Evolutionary conservation across 768 basidiomycete species (phyloP).

Genomic region (Suillus spraguei): DNA sequence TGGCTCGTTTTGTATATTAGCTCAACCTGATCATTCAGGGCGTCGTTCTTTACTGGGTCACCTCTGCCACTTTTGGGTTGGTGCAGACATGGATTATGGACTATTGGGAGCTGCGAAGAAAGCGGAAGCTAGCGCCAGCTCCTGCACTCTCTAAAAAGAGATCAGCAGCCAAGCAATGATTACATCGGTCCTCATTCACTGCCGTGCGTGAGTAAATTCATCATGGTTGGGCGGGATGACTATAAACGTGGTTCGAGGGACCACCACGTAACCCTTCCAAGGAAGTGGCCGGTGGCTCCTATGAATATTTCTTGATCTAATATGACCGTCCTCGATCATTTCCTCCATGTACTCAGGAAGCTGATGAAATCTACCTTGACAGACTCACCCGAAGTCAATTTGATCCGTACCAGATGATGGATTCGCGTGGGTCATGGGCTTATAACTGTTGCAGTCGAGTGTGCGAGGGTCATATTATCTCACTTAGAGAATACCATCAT

Average conservation of each 20-base stretch:
- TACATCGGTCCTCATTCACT: constrained; percentile 1
- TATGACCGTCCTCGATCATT: constrained; percentile 56
- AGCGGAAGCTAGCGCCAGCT: constrained; percentile 25
- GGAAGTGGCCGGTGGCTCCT: constrained; percentile 46
- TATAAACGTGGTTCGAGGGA: constrained; percentile 77
- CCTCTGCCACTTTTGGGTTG: constrained; percentile 74
- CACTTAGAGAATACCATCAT: background rate
- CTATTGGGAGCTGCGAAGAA: constrained; percentile 54
- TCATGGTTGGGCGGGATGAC: constrained; percentile 50
- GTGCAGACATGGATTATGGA: constrained; percentile 77
- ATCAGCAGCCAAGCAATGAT: background rate
- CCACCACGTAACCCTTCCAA: constrained; percentile 40
- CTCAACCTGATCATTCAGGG: constrained; percentile 38
- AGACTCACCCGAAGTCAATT: background rate
- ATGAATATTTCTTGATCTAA: constrained; percentile 89
- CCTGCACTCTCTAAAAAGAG: background rate
- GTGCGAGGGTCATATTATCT: background rate
- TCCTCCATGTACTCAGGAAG: background rate
- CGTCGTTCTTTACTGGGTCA: constrained; percentile 75
- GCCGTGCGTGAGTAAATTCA: constrained; percentile 12
- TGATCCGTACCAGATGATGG: background rate
- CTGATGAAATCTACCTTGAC: constrained; percentile 13
- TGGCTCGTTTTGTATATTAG: constrained; percentile 4
- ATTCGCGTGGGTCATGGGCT: background rate
- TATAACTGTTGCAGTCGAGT: background rate